Conservation (phyloP, 495 filamentous ascomycete genomes). For the Aspergillus biplanus region DNA sequence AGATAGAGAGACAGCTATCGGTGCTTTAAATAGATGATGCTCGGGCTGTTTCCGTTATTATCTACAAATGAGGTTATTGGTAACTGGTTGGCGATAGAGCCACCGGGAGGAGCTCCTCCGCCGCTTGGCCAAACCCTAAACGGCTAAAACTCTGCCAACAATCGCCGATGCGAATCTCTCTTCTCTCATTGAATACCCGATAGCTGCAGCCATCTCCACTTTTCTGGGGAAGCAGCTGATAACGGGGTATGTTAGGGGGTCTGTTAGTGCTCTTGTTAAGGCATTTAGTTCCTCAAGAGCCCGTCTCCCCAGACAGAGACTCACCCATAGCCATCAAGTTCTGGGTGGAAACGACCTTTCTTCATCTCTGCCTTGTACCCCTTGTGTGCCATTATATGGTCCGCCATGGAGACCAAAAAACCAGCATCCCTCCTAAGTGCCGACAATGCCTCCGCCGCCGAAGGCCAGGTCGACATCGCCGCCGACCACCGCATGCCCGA, state of each 20-base stretch:
- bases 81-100: not conserved
- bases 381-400: not conserved
- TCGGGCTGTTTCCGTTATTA: not conserved
- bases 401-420: slow-evolving; percentile 32
- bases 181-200: slow-evolving; percentile 20
- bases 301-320: too few species aligned
- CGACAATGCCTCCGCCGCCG: slow-evolving; percentile 35
- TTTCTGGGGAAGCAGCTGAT: not conserved
- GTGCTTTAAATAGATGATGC: not conserved
- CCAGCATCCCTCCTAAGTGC: slow-evolving; percentile 18
- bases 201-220: not conserved
- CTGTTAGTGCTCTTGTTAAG: not conserved
- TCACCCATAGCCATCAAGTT: too few species aligned
- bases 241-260: not conserved
- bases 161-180: slow-evolving; percentile 10
- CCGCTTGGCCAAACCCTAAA: slow-evolving; percentile 1
- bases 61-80: not conserved
- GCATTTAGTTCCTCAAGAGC: too few species aligned
- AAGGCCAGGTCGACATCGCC: slow-evolving; percentile 35
- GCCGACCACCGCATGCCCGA: slow-evolving; percentile 34
- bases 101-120: slow-evolving; percentile 30
- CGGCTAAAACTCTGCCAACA: not conserved
- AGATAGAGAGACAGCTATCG: not conserved
- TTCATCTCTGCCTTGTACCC: not conserved
- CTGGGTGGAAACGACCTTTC: not conserved